These are phyloP conservation scores for Petunia secreta DNA, from an alignment of 257 asterid genomes.

Conservation along the genomic window DNA sequence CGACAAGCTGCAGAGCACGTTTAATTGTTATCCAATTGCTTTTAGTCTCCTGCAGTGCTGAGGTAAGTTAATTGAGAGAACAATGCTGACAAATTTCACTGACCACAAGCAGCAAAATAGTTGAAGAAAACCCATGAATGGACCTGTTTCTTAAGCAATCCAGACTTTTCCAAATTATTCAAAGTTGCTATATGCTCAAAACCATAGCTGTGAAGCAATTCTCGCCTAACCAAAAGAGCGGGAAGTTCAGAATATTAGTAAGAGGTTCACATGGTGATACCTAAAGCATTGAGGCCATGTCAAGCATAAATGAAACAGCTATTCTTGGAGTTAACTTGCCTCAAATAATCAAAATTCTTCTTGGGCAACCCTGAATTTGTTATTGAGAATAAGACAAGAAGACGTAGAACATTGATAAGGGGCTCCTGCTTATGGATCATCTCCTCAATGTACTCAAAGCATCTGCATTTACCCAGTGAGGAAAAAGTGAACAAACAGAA, in stretches of 20 bases:
- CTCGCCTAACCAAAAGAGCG: constrained; percentile 64
- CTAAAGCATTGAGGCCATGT: constrained; percentile 8
- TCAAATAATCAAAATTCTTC: constrained; percentile 81
- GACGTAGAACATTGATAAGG: constrained; percentile 73
- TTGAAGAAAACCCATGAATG: neutral
- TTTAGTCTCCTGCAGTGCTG: constrained; percentile 70
- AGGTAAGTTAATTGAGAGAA: constrained; percentile 9
- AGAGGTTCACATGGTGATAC: constrained; percentile 2
- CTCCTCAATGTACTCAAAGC: constrained; percentile 91
- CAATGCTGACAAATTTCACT: neutral
- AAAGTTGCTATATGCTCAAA: constrained; percentile 90
- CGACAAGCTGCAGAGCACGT: constrained; percentile 82
- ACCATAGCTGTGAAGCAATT: constrained; percentile 97
- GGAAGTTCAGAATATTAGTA: constrained; percentile 23
- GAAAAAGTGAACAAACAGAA: neutral
- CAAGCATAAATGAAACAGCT: neutral
- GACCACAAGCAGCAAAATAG: constrained; percentile 15
- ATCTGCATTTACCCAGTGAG: constrained; percentile 54
- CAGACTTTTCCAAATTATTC: constrained; percentile 93
- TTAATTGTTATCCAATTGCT: constrained; percentile 88
- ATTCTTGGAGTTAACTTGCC: constrained; percentile 50
- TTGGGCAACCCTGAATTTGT: constrained; percentile 94
- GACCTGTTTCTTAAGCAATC: constrained; percentile 88
- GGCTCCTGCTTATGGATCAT: constrained; percentile 97
- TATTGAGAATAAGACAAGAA: constrained; percentile 76